A percentile compares a stretch with the other conserved stretches of the same genome.
These are phyloP conservation scores for Psilocybe tampanensis DNA, from an alignment of 768 basidiomycete species.

Conservation along the genomic window DNA sequence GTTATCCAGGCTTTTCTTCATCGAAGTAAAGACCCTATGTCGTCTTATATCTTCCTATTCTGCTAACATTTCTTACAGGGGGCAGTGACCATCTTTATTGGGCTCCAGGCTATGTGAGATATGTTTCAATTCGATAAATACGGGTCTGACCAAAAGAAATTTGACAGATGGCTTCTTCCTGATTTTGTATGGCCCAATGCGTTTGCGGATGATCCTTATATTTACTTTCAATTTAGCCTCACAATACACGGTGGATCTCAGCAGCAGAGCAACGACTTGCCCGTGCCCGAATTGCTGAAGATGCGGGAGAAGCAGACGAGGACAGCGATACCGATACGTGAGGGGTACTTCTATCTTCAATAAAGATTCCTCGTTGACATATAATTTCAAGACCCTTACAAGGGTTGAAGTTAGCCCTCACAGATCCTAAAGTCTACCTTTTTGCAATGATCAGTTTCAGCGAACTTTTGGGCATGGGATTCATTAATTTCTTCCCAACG, in stretches of 20 bases:
- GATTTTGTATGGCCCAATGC: conserved; percentile 44
- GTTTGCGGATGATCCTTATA: background rate
- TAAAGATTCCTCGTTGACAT: background rate
- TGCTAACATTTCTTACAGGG: conserved; percentile 43
- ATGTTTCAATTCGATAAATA: background rate
- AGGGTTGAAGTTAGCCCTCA: conserved; percentile 56
- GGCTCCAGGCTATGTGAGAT: conserved; percentile 51
- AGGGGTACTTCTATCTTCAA: conserved; percentile 20
- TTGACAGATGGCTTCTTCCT: conserved; percentile 53
- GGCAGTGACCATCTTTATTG: conserved; percentile 61
- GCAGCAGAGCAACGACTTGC: conserved; percentile 54
- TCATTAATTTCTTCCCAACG: conserved; percentile 62
- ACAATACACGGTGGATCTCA: conserved; percentile 64
- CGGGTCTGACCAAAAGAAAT: background rate
- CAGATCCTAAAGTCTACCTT: conserved; percentile 53
- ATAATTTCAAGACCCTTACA: conserved; percentile 41
- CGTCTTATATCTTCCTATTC: background rate
- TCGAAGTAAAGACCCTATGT: conserved; percentile 46
- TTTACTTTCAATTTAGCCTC: conserved; percentile 38
- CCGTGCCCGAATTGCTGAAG: conserved; percentile 69
- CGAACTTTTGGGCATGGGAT: conserved; percentile 56
- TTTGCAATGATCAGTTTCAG: conserved; percentile 54
- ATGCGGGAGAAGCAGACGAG: conserved; percentile 66
- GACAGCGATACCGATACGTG: conserved; percentile 60
- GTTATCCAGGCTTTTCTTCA: conserved; percentile 61